Conservation (phyloP, 768 basidiomycete genomes). For the Hydnomerulius pinastri region DNA sequence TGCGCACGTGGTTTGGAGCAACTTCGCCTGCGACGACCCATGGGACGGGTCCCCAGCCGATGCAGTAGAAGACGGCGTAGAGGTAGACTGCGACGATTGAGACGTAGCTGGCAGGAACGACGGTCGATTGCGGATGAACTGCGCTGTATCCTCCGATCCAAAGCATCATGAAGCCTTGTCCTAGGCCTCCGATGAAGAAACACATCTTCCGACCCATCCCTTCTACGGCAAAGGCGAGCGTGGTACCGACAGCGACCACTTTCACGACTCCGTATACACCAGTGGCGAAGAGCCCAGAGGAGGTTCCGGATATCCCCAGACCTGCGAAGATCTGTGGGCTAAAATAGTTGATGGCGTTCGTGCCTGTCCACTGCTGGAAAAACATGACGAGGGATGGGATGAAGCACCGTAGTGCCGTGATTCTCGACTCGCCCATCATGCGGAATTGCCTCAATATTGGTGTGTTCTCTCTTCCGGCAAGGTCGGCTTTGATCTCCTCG, state of each 20-base stretch:
- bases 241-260: conserved; percentile 41
- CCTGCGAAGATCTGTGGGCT: conserved; percentile 51
- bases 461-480: conserved; percentile 41
- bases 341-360: conserved; percentile 58
- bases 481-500: conserved; percentile 51
- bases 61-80: conserved; percentile 38
- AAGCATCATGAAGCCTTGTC: conserved; percentile 44
- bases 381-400: conserved; percentile 51
- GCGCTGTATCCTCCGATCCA: conserved; percentile 39
- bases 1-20: conserved; percentile 40
- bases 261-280: conserved; percentile 44
- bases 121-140: conserved; percentile 27
- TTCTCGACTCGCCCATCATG: conserved; percentile 46
- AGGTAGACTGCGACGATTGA: conserved; percentile 41
- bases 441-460: conserved; percentile 38
- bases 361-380: conserved; percentile 52
- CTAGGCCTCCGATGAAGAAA: conserved; percentile 49
- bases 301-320: conserved; percentile 47
- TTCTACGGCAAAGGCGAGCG: conserved; percentile 50
- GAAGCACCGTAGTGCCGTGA: conserved; percentile 44
- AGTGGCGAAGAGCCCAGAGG: conserved; percentile 49
- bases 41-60: conserved; percentile 33
- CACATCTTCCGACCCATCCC: conserved; percentile 49
- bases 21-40: conserved; percentile 37
- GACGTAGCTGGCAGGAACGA: conserved; percentile 38